These are phyloP conservation scores for Alternaria triticina DNA, from an alignment of 2,329 filamentous ascomycete genomes.

Conservation along the genomic window DNA sequence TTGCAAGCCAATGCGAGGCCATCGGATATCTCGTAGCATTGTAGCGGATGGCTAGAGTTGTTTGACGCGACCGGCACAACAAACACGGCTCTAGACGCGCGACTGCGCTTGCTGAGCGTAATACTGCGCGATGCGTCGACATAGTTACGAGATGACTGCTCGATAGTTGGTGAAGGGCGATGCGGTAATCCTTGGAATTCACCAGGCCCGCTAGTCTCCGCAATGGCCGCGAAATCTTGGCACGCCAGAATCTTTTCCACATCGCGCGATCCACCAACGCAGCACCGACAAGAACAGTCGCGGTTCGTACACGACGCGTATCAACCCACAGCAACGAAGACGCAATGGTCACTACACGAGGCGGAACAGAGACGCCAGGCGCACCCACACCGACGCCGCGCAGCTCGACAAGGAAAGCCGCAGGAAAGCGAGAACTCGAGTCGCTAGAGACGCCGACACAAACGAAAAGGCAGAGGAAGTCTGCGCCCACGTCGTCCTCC, in stretches of 20 bases:
- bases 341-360: slow-evolving; percentile 46
- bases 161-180: background rate
- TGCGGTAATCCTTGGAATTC: background rate
- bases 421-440: slow-evolving; percentile 40
- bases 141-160: slow-evolving; percentile 14
- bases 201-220: slow-evolving; percentile 14
- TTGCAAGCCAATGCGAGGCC: background rate
- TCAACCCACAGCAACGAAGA: slow-evolving; percentile 8
- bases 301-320: slow-evolving; percentile 10
- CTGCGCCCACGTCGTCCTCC: slow-evolving; percentile 9
- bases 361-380: slow-evolving; percentile 38
- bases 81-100: slow-evolving; percentile 19
- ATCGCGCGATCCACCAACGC: slow-evolving; percentile 16
- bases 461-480: slow-evolving; percentile 36
- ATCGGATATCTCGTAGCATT: slow-evolving; percentile 6
- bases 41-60: background rate
- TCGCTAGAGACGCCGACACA: slow-evolving; percentile 38
- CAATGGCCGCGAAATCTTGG: slow-evolving; percentile 33
- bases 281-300: slow-evolving; percentile 32
- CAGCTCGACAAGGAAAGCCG: slow-evolving; percentile 31
- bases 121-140: slow-evolving; percentile 23
- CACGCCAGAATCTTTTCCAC: slow-evolving; percentile 21
- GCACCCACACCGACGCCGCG: slow-evolving; percentile 28
- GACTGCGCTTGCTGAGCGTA: slow-evolving; percentile 12
- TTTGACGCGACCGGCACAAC: slow-evolving; percentile 26